Evolutionary conservation across 257 asterid genomes (phyloP).

Genomic region (Solanum phureja): DNA sequence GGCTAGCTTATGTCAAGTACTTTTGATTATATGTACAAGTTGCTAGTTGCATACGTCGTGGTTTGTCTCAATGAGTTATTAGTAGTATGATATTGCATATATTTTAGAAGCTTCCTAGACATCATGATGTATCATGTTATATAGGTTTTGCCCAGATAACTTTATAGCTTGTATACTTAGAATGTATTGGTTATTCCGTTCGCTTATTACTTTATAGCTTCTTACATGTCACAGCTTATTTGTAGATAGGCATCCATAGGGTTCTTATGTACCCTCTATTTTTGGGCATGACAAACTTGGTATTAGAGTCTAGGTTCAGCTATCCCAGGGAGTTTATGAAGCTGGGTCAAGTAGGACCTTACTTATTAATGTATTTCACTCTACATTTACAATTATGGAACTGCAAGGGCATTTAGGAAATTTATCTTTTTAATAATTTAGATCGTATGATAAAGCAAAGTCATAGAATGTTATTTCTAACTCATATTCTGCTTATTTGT

Average conservation of each 20-base stretch:
- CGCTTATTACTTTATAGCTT: background rate
- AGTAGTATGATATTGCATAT: background rate
- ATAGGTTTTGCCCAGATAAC: background rate
- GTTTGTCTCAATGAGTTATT: background rate
- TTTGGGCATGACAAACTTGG: background rate
- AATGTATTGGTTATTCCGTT: too few relatives aligned
- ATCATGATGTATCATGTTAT: background rate
- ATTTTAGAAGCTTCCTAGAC: background rate
- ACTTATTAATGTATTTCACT: background rate
- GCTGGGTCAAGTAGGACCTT: background rate
- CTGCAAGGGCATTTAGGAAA: too few relatives aligned
- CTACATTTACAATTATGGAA: background rate
- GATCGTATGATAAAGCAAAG: background rate
- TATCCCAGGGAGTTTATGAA: background rate
- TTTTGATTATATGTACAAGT: too few relatives aligned
- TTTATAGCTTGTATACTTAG: background rate
- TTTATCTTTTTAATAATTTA: background rate
- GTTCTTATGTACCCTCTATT: background rate
- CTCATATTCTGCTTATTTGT: background rate
- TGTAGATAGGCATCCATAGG: too few relatives aligned
- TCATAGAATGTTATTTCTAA: too few relatives aligned
- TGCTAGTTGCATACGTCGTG: background rate
- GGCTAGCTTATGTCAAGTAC: background rate
- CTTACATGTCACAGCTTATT: background rate
- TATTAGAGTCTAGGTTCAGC: background rate